Evolutionary conservation across 2,329 filamentous ascomycete genomes (phyloP).

Genomic region (Capronia epimyces): DNA sequence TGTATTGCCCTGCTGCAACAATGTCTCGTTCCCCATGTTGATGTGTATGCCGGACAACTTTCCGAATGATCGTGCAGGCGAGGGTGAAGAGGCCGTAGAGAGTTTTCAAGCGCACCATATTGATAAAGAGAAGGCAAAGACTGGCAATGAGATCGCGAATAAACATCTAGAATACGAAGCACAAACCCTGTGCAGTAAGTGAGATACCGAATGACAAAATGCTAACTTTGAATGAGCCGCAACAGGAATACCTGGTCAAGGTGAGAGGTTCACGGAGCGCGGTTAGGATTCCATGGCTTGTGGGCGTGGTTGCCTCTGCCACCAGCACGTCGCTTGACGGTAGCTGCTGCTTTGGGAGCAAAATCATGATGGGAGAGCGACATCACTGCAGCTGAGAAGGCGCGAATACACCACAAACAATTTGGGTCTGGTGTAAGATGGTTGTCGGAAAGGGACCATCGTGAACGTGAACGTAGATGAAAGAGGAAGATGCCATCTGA

Average conservation of each 20-base stretch:
- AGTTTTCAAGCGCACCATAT: background rate
- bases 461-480: background rate
- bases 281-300: background rate
- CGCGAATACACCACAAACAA: background rate
- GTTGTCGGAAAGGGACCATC: background rate
- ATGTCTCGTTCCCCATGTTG: background rate
- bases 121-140: background rate
- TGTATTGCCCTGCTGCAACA: background rate
- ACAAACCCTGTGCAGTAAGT: background rate
- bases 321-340: background rate
- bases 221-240: background rate
- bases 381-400: background rate
- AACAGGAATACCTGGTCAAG: background rate
- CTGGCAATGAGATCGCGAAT: background rate
- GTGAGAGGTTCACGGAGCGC: background rate
- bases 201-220: background rate
- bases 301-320: background rate
- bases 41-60: background rate
- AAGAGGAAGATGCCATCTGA: background rate
- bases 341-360: background rate
- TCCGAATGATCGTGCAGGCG: background rate
- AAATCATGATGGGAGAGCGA: background rate
- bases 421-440: no score
- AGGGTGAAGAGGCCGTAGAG: background rate
- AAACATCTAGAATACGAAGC: background rate